Evolutionary conservation across 2,329 filamentous ascomycete genomes (phyloP).

Genomic region (Aspergillus sergii): DNA sequence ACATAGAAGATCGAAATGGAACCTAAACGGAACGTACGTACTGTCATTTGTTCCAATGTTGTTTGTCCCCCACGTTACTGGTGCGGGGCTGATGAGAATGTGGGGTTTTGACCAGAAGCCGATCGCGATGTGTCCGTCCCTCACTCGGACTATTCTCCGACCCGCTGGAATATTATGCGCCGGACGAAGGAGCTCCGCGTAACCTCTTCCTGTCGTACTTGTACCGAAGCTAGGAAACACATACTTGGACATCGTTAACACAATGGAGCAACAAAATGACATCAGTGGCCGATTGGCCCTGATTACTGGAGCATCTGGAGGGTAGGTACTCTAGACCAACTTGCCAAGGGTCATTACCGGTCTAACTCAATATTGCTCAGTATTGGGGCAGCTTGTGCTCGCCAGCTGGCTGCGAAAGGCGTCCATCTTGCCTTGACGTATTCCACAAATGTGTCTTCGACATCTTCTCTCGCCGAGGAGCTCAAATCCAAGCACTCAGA

Average conservation of each 20-base stretch:
- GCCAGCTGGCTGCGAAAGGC: conserved; percentile 55
- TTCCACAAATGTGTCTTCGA: conserved; percentile 52
- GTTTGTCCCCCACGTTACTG: conserved; percentile 7
- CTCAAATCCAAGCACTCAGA: conserved; percentile 38
- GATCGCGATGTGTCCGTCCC: conserved; percentile 17
- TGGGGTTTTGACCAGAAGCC: conserved; percentile 24
- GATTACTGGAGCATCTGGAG: conserved; percentile 64
- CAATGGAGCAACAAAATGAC: conserved; percentile 42
- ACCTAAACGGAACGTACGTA: background rate
- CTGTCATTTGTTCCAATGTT: background rate
- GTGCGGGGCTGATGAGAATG: conserved; percentile 18
- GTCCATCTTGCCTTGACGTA: conserved; percentile 63
- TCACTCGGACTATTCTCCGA: conserved; percentile 30
- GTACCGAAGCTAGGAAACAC: background rate
- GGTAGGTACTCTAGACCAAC: conserved; percentile 44
- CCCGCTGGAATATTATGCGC: conserved; percentile 8
- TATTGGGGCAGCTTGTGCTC: conserved; percentile 63
- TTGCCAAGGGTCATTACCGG: background rate
- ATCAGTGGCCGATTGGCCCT: conserved; percentile 59
- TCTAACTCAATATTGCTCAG: conserved; percentile 37
- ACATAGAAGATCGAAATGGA: background rate
- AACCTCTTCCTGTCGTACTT: background rate
- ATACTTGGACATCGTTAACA: background rate
- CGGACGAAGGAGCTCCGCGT: background rate
- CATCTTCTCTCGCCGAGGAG: conserved; percentile 49